Conservation (phyloP, 1,284 basidiomycete genomes). For the Microbotryum scabiosae region DNA sequence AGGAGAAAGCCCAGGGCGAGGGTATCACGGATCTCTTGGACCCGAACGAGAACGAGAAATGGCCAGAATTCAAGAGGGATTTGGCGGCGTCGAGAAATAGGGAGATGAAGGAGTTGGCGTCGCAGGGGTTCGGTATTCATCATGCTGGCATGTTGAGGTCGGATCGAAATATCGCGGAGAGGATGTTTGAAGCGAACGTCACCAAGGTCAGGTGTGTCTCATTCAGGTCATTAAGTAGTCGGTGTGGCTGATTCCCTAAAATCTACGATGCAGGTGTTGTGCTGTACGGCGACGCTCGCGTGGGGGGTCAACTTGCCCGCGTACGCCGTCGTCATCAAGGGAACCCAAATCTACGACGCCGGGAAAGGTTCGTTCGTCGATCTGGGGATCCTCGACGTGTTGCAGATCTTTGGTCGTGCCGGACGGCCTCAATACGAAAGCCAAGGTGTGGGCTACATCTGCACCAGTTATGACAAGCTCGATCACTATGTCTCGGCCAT, state of each 20-base stretch:
- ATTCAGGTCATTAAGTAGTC: neutral
- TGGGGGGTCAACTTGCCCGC: conserved; percentile 99
- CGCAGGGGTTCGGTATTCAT: conserved; percentile 88
- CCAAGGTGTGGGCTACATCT: conserved; percentile 95
- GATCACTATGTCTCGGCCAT: conserved; percentile 58
- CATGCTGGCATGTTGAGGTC: conserved; percentile 96
- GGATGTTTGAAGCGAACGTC: conserved; percentile 80
- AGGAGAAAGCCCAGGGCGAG: conserved; percentile 69
- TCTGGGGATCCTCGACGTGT: conserved; percentile 86
- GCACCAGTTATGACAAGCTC: conserved; percentile 87
- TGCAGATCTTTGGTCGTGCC: conserved; percentile 93
- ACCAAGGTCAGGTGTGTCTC: conserved; percentile 60
- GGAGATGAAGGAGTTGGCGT: conserved; percentile 94
- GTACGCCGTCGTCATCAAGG: conserved; percentile 95
- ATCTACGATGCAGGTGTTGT: conserved; percentile 60
- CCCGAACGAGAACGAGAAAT: conserved; percentile 69
- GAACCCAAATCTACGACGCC: conserved; percentile 92
- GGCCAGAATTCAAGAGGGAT: conserved; percentile 63
- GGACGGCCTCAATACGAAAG: conserved; percentile 88
- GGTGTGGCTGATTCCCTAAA: neutral
- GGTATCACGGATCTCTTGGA: conserved; percentile 68
- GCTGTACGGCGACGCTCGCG: conserved; percentile 95
- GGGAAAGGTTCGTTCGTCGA: conserved; percentile 82
- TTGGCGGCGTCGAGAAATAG: conserved; percentile 78
- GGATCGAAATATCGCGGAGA: conserved; percentile 92